Conservation (phyloP, 176 grass and related monocot species). For the Eremochloa ophiuroides region DNA sequence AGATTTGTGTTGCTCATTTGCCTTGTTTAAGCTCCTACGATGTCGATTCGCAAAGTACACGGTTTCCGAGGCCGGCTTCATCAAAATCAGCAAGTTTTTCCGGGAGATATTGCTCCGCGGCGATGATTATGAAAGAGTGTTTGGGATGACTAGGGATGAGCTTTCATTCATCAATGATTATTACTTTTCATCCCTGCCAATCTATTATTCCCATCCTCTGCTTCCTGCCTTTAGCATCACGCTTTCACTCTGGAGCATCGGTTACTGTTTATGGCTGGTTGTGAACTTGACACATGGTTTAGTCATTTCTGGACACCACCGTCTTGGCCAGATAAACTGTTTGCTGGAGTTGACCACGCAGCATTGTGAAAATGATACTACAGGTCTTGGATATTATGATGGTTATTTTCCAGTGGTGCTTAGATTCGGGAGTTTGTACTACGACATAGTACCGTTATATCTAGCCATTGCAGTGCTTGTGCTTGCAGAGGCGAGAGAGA, state of each 20-base stretch:
- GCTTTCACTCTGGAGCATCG: neutral
- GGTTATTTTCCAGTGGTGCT: neutral
- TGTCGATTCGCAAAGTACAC: slow-evolving; percentile 2
- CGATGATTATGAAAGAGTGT: neutral
- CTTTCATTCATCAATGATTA: neutral
- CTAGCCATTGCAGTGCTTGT: neutral
- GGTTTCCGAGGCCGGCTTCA: neutral
- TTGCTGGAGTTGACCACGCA: no score
- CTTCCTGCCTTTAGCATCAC: neutral
- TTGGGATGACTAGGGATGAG: neutral
- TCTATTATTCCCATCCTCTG: neutral
- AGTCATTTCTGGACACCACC: no score
- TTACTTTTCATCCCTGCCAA: neutral
- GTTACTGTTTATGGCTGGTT: neutral
- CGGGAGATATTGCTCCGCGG: neutral
- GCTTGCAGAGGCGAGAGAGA: neutral
- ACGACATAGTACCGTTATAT: neutral
- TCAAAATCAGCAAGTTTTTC: neutral
- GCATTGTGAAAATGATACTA: neutral
- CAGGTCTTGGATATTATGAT: no score
- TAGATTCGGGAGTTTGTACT: neutral
- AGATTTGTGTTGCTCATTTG: neutral
- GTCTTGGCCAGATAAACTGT: no score
- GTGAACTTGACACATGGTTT: no score
- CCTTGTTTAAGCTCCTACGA: no score